phyloP scores from a whole-genome alignment of 192 early-diverging fungal genomes.

The Backusella westeae region DNA sequence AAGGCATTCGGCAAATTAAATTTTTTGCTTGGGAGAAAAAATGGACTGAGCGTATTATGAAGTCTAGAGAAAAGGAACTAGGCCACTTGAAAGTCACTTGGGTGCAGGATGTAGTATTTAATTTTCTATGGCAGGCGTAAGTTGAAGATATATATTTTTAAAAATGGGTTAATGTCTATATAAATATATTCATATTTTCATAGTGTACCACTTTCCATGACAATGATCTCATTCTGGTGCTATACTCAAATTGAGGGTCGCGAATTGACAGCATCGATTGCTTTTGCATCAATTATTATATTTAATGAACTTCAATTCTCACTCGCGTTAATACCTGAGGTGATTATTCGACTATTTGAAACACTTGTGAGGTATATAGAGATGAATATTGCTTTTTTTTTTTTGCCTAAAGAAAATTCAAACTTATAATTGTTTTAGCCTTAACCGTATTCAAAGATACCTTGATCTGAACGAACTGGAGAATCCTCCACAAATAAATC shows the following conservation, averaged over 20 bases:
- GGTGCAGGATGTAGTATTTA: neutral
- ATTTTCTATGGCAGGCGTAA: slow-evolving; percentile 38
- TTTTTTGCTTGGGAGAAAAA: slow-evolving; percentile 74
- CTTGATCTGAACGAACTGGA: slow-evolving; percentile 43
- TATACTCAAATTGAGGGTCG: slow-evolving; percentile 33
- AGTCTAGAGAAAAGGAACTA: slow-evolving; percentile 44
- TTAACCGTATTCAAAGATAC: slow-evolving; percentile 41
- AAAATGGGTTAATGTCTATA: no score
- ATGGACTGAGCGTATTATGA: slow-evolving; percentile 50
- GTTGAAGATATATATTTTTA: neutral
- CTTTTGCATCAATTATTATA: slow-evolving; percentile 83
- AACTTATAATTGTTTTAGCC: slow-evolving; percentile 24
- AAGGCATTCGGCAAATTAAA: slow-evolving; percentile 90
- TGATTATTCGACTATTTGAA: slow-evolving; percentile 68
- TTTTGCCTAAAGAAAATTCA: neutral
- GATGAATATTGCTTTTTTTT: neutral
- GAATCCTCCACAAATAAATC: slow-evolving; percentile 16
- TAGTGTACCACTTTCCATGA: slow-evolving; percentile 26
- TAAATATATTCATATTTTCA: neutral
- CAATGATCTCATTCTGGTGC: slow-evolving; percentile 25
- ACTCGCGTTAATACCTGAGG: slow-evolving; percentile 72
- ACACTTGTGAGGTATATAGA: slow-evolving; percentile 59
- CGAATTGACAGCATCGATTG: slow-evolving; percentile 62
- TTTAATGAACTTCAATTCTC: slow-evolving; percentile 90
- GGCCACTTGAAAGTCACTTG: slow-evolving; percentile 19